These are phyloP conservation scores for Citrus cavaleriei DNA, from an alignment of 345 rosid species.

Conservation along the genomic window DNA sequence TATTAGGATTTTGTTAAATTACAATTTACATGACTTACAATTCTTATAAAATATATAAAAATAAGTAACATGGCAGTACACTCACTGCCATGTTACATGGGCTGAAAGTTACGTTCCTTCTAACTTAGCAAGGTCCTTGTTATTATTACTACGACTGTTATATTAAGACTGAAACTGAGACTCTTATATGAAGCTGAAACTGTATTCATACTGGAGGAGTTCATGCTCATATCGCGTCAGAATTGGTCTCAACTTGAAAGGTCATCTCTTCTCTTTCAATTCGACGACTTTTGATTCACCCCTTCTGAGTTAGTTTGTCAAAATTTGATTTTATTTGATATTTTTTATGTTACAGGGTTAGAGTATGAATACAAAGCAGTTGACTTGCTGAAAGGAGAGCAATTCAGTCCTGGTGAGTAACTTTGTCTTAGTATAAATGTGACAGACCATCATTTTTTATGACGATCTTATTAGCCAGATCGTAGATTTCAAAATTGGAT, in stretches of 20 bases:
- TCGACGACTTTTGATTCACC: not conserved
- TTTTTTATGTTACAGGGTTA: conserved; percentile 39
- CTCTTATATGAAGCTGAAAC: conserved; percentile 26
- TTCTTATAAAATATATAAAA: no score
- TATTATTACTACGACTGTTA: not conserved
- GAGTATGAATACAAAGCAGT: conserved; percentile 64
- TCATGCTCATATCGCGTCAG: conserved; percentile 76
- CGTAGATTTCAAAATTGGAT: not conserved
- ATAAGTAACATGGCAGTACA: no score
- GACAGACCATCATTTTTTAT: not conserved
- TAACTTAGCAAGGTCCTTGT: not conserved
- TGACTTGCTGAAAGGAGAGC: conserved; percentile 54
- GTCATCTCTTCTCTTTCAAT: conserved; percentile 9
- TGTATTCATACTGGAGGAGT: conserved; percentile 72
- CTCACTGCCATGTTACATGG: not conserved
- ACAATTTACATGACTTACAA: no score
- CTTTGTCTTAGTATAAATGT: not conserved
- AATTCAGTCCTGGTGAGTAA: conserved; percentile 48
- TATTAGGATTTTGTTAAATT: no score
- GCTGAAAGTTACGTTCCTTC: not conserved
- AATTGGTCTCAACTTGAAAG: conserved; percentile 76
- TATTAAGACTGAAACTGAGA: not conserved
- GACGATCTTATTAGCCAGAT: not conserved
- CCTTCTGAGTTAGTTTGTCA: not conserved
- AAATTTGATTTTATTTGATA: not conserved